Evolutionary conservation across 768 basidiomycete genomes (phyloP).

Genomic region (Amanita pallidorosea): DNA sequence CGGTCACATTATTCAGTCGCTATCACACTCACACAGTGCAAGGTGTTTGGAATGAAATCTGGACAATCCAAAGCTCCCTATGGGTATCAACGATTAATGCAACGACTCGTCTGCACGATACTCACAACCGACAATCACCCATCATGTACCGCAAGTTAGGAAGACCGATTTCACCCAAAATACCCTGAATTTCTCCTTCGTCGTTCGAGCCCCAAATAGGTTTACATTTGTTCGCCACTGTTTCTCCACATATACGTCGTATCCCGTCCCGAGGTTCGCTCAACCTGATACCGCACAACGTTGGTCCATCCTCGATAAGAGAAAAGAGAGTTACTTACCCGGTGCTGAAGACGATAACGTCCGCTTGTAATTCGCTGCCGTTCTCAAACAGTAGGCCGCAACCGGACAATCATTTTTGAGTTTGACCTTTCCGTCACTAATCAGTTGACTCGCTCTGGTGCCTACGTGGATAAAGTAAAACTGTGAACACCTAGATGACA

Average conservation of each 20-base stretch:
- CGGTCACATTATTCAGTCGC: too few species aligned
- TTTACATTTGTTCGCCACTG: conserved; percentile 32
- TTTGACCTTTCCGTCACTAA: conserved; percentile 61
- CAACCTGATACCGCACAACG: conserved; percentile 20
- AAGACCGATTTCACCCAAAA: conserved; percentile 39
- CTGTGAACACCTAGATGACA: neutral
- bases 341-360: conserved; percentile 51
- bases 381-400: conserved; percentile 37
- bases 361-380: conserved; percentile 33
- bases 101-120: neutral
- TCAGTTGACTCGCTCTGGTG: conserved; percentile 47
- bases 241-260: conserved; percentile 33
- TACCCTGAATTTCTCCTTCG: conserved; percentile 50
- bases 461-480: conserved; percentile 20
- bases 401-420: conserved; percentile 52
- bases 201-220: conserved; percentile 56
- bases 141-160: conserved; percentile 49
- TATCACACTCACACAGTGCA: conserved; percentile 42
- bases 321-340: conserved; percentile 24
- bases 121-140: conserved; percentile 22
- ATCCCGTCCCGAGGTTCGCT: conserved; percentile 31
- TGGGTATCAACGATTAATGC: neutral
- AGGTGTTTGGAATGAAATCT: conserved; percentile 53
- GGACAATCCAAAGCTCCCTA: conserved; percentile 37
- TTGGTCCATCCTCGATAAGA: neutral